Conservation (phyloP, 2,329 filamentous ascomycete genomes). For the Fusarium sp. region DNA sequence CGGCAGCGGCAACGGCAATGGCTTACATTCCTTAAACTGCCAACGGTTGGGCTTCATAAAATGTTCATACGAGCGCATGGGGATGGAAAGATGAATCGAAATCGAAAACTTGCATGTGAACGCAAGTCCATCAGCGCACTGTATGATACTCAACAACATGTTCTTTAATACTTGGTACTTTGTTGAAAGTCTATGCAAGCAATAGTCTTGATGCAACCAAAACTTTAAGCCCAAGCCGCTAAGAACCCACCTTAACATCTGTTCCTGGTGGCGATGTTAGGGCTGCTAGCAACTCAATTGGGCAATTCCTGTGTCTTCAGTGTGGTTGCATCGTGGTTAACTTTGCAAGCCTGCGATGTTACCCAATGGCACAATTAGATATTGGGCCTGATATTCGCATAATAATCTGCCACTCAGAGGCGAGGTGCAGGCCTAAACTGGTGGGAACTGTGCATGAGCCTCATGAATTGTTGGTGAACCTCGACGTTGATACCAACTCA, state of each 20-base stretch:
- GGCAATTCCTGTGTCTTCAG: constrained; percentile 31
- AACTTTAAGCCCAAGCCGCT: background rate
- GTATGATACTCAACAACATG: background rate
- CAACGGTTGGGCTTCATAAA: background rate
- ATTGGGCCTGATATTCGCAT: background rate
- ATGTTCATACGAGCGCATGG: background rate
- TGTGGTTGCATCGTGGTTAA: constrained; percentile 38
- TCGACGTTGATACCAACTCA: constrained; percentile 3
- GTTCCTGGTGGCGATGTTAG: constrained; percentile 40
- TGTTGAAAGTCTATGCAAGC: background rate
- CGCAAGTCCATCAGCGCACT: background rate
- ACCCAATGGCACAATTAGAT: constrained; percentile 25
- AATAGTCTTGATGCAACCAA: constrained; percentile 10
- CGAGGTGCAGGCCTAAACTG: constrained; percentile 9
- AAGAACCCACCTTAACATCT: constrained; percentile 20
- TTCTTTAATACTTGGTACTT: background rate
- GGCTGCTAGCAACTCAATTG: constrained; percentile 21
- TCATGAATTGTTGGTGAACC: constrained; percentile 30
- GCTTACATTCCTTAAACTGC: constrained; percentile 16
- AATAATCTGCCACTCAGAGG: constrained; percentile 10
- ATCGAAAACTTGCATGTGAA: background rate
- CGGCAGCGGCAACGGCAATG: constrained; percentile 33
- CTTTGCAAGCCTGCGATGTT: constrained; percentile 26
- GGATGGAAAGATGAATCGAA: background rate
- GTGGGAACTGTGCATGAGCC: constrained; percentile 36